Evolutionary conservation across 2,329 filamentous ascomycete genomes (phyloP).

Genomic region (Talaromyces piceae): DNA sequence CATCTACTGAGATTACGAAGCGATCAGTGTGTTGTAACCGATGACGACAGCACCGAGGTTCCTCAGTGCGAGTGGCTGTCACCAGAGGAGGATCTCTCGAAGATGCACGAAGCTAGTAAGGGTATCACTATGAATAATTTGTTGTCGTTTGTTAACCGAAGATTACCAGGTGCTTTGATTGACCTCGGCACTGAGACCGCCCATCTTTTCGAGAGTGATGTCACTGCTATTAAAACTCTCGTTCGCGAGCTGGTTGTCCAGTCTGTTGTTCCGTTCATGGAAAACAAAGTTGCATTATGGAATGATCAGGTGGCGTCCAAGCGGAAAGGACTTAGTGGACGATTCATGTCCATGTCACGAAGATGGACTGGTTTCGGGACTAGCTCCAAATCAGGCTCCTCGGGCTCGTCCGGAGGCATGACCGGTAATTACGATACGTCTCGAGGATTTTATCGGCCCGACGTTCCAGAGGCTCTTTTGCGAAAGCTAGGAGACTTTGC

Average conservation of each 20-base stretch:
- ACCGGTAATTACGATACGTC: slow-evolving; percentile 66
- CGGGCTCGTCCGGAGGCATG: slow-evolving; percentile 35
- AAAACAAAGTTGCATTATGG: slow-evolving; percentile 83
- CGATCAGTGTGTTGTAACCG: slow-evolving; percentile 75
- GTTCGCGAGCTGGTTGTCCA: slow-evolving; percentile 92
- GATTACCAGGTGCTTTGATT: slow-evolving; percentile 32
- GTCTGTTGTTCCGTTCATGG: slow-evolving; percentile 93
- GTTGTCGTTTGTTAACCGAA: slow-evolving; percentile 11
- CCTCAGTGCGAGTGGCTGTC: slow-evolving; percentile 85
- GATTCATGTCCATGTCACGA: slow-evolving; percentile 91
- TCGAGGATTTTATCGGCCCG: slow-evolving; percentile 74
- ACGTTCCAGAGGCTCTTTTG: slow-evolving; percentile 82
- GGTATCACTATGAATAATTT: neutral
- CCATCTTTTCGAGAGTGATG: slow-evolving; percentile 88
- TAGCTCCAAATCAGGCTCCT: slow-evolving; percentile 51
- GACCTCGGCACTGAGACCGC: slow-evolving; percentile 63
- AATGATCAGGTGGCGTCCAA: slow-evolving; percentile 95
- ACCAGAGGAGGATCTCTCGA: slow-evolving; percentile 72
- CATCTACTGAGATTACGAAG: slow-evolving; percentile 82
- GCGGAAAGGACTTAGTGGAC: slow-evolving; percentile 76
- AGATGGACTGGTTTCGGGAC: slow-evolving; percentile 78
- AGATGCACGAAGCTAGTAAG: slow-evolving; percentile 58
- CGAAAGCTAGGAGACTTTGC: slow-evolving; percentile 90
- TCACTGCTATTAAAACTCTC: slow-evolving; percentile 78
- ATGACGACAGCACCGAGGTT: slow-evolving; percentile 80